Conservation (phyloP, 306 rosid genomes). For the Cicer cuneatum region DNA sequence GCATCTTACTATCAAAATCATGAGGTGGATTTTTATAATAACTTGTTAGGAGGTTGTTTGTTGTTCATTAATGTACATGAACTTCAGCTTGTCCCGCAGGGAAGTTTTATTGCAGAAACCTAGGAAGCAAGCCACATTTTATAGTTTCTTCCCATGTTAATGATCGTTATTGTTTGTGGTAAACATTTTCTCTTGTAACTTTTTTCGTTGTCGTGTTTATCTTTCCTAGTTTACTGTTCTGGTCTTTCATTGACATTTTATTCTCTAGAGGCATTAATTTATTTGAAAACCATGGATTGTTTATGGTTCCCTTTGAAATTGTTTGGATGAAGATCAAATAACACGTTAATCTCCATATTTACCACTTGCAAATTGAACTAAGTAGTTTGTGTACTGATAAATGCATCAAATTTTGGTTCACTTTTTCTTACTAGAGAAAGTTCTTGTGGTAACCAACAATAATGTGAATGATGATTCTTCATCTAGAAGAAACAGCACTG, state of each 20-base stretch:
- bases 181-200: constrained; percentile 42
- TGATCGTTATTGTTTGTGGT: constrained; percentile 85
- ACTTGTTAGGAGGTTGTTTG: too few species aligned
- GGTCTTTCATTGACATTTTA: constrained; percentile 26
- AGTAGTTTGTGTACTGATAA: constrained; percentile 5
- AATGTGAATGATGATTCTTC: too few species aligned
- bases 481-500: too few species aligned
- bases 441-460: too few species aligned
- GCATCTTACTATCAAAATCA: too few species aligned
- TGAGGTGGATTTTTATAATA: too few species aligned
- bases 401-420: constrained; percentile 15
- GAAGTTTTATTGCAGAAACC: too few species aligned
- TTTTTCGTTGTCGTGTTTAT: constrained; percentile 10
- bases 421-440: too few species aligned
- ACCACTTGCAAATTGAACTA: not conserved
- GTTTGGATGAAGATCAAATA: constrained; percentile 4
- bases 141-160: too few species aligned
- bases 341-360: not conserved
- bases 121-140: too few species aligned
- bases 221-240: constrained; percentile 7
- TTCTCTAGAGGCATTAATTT: constrained; percentile 13
- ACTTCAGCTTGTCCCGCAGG: too few species aligned
- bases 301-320: not conserved
- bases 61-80: too few species aligned
- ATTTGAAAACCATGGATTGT: constrained; percentile 18